These are phyloP conservation scores for Rhizopus stolonifer DNA, from an alignment of 371 early-diverging fungal species.

Conservation along the genomic window DNA sequence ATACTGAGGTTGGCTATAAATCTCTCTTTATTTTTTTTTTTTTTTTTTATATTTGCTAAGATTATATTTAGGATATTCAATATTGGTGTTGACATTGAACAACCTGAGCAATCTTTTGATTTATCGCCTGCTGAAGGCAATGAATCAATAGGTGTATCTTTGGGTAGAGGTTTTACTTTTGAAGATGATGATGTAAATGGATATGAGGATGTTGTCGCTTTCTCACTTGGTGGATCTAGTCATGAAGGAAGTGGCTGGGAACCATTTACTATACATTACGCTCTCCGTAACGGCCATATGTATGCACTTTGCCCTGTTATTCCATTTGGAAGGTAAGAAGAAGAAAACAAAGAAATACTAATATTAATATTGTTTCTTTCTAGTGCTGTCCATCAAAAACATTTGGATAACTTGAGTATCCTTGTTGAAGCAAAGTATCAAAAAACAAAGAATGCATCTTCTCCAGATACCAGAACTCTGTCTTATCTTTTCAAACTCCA, in stretches of 20 bases:
- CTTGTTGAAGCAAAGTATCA: slow-evolving; percentile 31
- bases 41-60: no score
- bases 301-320: slow-evolving; percentile 47
- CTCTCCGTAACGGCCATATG: slow-evolving; percentile 39
- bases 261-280: slow-evolving; percentile 43
- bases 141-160: not conserved
- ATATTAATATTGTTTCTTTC: not conserved
- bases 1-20: slow-evolving; percentile 24
- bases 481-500: slow-evolving; percentile 35
- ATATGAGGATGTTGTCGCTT: slow-evolving; percentile 47
- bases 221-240: slow-evolving; percentile 36
- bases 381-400: slow-evolving; percentile 32
- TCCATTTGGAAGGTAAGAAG: slow-evolving; percentile 36
- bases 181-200: slow-evolving; percentile 29
- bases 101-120: slow-evolving; percentile 47
- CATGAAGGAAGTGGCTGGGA: slow-evolving; percentile 41
- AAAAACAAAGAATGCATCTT: slow-evolving; percentile 5
- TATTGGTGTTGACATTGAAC: slow-evolving; percentile 33
- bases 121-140: slow-evolving; percentile 27
- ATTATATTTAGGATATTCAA: slow-evolving; percentile 40
- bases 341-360: not conserved
- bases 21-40: no score
- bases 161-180: slow-evolving; percentile 17
- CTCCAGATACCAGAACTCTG: slow-evolving; percentile 10
- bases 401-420: slow-evolving; percentile 37